Percentiles rank a stretch among this genome's conserved stretches.
Conservation (phyloP, 345 rosid species). For the Cardamine chenopodiifolia region DNA sequence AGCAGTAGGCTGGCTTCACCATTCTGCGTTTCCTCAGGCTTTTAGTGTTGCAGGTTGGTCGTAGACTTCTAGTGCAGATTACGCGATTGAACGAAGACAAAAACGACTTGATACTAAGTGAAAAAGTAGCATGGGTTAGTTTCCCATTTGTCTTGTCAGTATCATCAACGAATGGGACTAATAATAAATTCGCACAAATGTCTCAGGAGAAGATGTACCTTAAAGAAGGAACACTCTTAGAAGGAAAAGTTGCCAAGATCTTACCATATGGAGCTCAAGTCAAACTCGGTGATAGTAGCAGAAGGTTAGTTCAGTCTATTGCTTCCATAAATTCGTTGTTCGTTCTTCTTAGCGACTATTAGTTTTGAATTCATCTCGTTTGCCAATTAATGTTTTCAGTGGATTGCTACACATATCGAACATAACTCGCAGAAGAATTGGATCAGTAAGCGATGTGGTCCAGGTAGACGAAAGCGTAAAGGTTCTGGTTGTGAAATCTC, state of each 20-base stretch:
- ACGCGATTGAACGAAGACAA: constrained; percentile 65
- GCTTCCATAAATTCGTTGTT: background rate
- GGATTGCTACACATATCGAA: constrained; percentile 92
- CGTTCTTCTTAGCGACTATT: constrained; percentile 1
- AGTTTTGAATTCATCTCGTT: constrained; percentile 8
- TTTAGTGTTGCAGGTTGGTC: constrained; percentile 58
- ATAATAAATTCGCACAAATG: constrained; percentile 22
- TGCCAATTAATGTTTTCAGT: constrained; percentile 43
- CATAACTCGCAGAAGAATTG: constrained; percentile 55
- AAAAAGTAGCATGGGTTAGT: constrained; percentile 80
- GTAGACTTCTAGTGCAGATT: constrained; percentile 57
- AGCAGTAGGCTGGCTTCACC: background rate
- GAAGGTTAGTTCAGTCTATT: constrained; percentile 57
- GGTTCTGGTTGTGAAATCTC: constrained; percentile 78
- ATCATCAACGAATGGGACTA: background rate
- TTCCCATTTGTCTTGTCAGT: background rate
- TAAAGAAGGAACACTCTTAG: constrained; percentile 84
- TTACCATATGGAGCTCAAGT: constrained; percentile 91
- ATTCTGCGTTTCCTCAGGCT: background rate
- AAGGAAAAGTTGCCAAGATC: constrained; percentile 75
- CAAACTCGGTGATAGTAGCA: constrained; percentile 70
- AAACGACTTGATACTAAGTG: constrained; percentile 81
- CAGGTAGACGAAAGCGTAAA: constrained; percentile 70
- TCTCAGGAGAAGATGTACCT: constrained; percentile 77
- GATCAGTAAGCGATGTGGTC: constrained; percentile 66